Evolutionary conservation across 208 protist genomes (phyloP), one percentile per base, ranked within the genome.

Genomic region (Lotmaria passim): DNA sequence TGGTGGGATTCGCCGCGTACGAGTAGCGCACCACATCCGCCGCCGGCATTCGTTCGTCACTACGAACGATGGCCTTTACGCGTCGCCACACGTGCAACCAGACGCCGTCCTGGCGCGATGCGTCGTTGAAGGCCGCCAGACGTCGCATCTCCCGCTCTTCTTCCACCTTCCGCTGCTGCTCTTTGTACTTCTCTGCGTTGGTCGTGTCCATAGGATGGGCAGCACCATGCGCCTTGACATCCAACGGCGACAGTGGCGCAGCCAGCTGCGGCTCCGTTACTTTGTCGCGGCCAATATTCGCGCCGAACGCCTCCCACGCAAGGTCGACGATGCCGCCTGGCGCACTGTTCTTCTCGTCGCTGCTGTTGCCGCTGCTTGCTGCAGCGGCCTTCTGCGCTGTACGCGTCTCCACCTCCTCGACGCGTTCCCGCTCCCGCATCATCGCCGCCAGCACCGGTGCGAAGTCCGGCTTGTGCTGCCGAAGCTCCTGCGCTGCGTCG

Each of bases 181-280:
- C 51, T 24, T 65, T 38, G 53, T 86, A 68, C 43, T 38, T 8
- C 33, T 72, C 69, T 43, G 92, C 87, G 1, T 75, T 56, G 3
- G 86, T 89, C 0, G 90, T 95, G 73, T 96, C 90, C 90, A 96
- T 96, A 23, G 90, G 90, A 38, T 92, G 86, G 3, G 46, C 24
- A 7, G 51, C 51, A 7, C 19, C 28, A 0, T 34, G 48, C 17
- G 79, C 41, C 34, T 65, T 57, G 28, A 71, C 21, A 5, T 69
- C 31, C 17, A 79, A 19, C 7, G 57, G 26, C 6, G 70, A 70
- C 11, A 66, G 47, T 15, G 70, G 11, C 23, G 30, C 43, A 3
- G 62, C 11, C 30, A 30, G 21, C 8, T 7, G 11, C 33, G 34
- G 17, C 1, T 36, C 53, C 28, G 24, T 26, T 10, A 19, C n/a